Base-by-base conservation (phyloP, 2,329 filamentous ascomycete species). In the Claviceps africana region DNA sequence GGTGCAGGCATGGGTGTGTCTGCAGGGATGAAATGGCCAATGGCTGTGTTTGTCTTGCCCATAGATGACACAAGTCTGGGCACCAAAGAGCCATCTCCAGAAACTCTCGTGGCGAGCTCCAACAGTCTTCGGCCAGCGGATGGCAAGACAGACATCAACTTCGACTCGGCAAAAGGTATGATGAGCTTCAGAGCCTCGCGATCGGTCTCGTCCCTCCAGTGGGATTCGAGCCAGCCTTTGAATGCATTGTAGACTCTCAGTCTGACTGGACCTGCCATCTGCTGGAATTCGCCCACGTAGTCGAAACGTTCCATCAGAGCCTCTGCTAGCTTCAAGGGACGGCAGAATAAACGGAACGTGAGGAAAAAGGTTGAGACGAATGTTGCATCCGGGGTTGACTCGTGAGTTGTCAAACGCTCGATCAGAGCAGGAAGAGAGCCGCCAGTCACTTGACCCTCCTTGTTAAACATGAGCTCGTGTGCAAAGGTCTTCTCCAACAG, bases 361-460 rank as follows among this genome's bases (percentile, higher is more conserved):
- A 97, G 82, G 64, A 94, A 97, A 64, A 98, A 97, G 0, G 93
- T 88, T 2, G 88, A 90, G 43, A 95, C 88, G 60, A 97, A 97
- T 62, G 87, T 81, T 19, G 87, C 82, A 64, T 97, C 91, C 0
- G 93, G 93, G 0, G 91, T 95, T 0, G 88, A 86, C 65, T 96
- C 88, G 64, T 95, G 89, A 0, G 87, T 88, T 0, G 93, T 97
- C 43, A 98, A 78, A 56, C 89, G 84, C 72, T 98, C 93, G n/a
- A 98, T 85, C 30, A 98, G 73, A 2, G 93, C 93, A 5, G 86
- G 82, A 13, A 98, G 76, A 3, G 89, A 94, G 15, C 93, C 93
- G 47, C 93, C 93, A 43, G 87, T 87, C n/a, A 98, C 84, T 56
- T 95, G 86, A 1, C 91, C 90, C 59, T 97, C 91, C 66, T 94